phyloP scores from a whole-genome alignment of 352 stramenopile genomes.

The Blastocystis sp. region DNA sequence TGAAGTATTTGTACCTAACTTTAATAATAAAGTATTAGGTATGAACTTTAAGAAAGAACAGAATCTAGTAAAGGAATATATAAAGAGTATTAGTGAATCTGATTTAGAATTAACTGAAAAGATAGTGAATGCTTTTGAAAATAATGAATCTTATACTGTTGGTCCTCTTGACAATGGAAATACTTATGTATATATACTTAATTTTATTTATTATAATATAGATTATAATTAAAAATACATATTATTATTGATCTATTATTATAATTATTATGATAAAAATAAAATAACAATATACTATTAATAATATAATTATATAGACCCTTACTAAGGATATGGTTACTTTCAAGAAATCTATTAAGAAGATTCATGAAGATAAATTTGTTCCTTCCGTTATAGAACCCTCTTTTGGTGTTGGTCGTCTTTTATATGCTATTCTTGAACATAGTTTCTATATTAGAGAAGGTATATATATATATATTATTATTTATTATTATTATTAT shows the following conservation, averaged over 20 bases:
- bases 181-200: too few species aligned
- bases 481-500: too few species aligned
- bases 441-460: conserved; percentile 88
- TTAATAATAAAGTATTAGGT: conserved; percentile 83
- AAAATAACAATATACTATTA: too few species aligned
- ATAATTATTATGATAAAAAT: too few species aligned
- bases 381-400: conserved; percentile 94
- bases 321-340: conserved; percentile 77
- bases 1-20: conserved; percentile 72
- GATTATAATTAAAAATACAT: too few species aligned
- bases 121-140: not conserved
- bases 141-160: not conserved
- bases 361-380: conserved; percentile 79
- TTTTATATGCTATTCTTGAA: conserved; percentile 90
- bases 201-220: too few species aligned
- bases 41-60: conserved; percentile 82
- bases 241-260: too few species aligned
- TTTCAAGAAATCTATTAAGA: conserved; percentile 76
- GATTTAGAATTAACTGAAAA: conserved; percentile 5
- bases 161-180: conserved; percentile 14
- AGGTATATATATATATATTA: conserved; percentile 56
- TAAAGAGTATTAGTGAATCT: conserved; percentile 44
- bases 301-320: conserved; percentile 63
- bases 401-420: conserved; percentile 89
- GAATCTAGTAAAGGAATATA: conserved; percentile 51